Conservation (phyloP, 441 rosid species). For the Rhodomyrtus psidioides region DNA sequence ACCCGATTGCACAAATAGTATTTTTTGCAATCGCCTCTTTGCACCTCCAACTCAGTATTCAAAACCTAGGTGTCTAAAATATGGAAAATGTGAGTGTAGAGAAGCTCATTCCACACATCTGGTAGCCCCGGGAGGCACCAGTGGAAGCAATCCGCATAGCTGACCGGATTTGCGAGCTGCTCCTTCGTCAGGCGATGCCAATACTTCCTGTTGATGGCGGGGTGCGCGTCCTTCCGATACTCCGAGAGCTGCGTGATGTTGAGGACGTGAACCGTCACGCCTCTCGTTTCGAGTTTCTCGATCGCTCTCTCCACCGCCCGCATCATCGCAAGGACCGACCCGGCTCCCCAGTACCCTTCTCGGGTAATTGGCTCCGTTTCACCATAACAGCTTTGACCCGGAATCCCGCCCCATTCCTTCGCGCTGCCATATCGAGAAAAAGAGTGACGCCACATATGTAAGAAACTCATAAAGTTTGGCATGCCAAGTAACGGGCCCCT, state of each 20-base stretch:
- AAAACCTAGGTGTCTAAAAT: no score
- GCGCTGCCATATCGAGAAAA: no score
- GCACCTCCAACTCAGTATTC: background rate
- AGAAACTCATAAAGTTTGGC: no score
- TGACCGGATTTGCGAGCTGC: conserved; percentile 28
- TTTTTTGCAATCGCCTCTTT: background rate
- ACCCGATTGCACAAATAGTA: background rate
- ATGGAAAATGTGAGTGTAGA: conserved; percentile 35
- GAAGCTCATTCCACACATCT: conserved; percentile 57
- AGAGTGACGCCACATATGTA: no score
- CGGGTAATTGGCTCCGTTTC: no score
- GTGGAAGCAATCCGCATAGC: conserved; percentile 55
- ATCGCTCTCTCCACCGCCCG: no score
- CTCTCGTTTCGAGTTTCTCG: conserved; percentile 1
- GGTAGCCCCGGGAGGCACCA: conserved; percentile 57
- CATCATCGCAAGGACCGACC: no score
- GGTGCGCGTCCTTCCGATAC: conserved; percentile 57
- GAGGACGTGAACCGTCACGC: conserved; percentile 36
- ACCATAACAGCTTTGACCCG: no score
- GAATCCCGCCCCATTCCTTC: no score
- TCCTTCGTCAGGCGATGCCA: conserved; percentile 38
- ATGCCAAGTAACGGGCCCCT: no score
- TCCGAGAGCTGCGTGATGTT: conserved; percentile 52
- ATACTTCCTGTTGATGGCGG: conserved; percentile 39
- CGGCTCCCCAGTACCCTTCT: no score